Percentiles rank a stretch among this genome's conserved stretches.
phyloP scores from a whole-genome alignment of 495 filamentous ascomycete genomes.

The Friedmanniomyces endolithicus region DNA sequence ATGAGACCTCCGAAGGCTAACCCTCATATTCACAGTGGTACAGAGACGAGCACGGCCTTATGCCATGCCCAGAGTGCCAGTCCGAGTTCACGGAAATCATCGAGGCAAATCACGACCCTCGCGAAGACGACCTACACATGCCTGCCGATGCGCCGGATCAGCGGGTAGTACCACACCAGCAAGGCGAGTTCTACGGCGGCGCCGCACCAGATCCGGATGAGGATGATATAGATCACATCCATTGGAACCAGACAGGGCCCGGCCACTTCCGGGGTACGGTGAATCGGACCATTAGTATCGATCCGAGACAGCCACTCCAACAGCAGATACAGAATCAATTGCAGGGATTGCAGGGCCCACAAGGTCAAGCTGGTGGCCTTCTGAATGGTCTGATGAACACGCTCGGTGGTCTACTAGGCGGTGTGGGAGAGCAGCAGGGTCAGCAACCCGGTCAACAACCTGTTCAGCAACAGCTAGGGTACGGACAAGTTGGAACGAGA shows the following conservation, averaged over 20 bases:
- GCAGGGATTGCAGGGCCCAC: not conserved
- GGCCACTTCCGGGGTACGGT: not conserved
- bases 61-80: constrained; percentile 65
- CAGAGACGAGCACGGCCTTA: constrained; percentile 49
- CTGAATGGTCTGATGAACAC: not conserved
- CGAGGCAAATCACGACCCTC: constrained; percentile 32
- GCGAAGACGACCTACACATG: constrained; percentile 15
- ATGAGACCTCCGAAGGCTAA: too few species aligned
- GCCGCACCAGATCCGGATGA: constrained; percentile 32
- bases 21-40: too few species aligned
- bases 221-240: constrained; percentile 29
- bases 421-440: not conserved
- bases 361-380: not conserved
- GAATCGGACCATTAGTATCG: not conserved
- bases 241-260: constrained; percentile 23
- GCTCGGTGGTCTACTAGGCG: not conserved
- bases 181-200: constrained; percentile 26
- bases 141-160: constrained; percentile 16
- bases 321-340: constrained; percentile 3
- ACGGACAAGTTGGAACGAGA: not conserved
- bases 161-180: constrained; percentile 17
- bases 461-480: constrained; percentile 1
- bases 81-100: constrained; percentile 74
- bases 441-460: not conserved
- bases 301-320: not conserved